These are phyloP conservation scores for Torrubiella hemipterigena DNA, from an alignment of 2,329 filamentous ascomycete genomes.

Conservation along the genomic window DNA sequence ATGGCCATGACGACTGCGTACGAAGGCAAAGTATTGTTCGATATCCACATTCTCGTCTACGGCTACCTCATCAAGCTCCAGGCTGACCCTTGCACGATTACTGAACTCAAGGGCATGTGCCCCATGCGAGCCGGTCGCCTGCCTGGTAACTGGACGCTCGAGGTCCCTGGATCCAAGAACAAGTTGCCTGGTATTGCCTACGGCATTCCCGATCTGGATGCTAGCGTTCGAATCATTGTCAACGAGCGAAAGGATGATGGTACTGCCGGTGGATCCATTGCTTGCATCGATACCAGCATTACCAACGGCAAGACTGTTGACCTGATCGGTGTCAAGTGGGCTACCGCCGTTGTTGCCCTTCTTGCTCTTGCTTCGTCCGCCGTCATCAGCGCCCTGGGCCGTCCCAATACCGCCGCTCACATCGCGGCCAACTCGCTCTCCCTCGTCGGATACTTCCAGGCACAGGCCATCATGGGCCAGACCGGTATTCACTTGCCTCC, in stretches of 20 bases:
- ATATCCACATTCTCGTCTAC: constrained; percentile 63
- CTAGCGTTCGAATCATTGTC: constrained; percentile 70
- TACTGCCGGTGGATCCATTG: too few species aligned
- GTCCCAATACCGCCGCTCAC: constrained; percentile 89
- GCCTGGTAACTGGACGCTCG: constrained; percentile 58
- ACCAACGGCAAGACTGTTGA: constrained; percentile 92
- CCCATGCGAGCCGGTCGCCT: constrained; percentile 83
- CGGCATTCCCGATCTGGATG: constrained; percentile 82
- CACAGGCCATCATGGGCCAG: constrained; percentile 83
- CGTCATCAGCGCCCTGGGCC: constrained; percentile 78
- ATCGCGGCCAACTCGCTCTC: constrained; percentile 88
- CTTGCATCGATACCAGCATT: constrained; percentile 77
- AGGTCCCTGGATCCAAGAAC: constrained; percentile 42
- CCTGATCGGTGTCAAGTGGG: constrained; percentile 79
- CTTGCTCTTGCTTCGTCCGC: constrained; percentile 75
- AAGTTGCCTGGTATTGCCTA: constrained; percentile 77
- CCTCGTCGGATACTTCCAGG: constrained; percentile 91
- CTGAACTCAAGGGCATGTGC: constrained; percentile 63
- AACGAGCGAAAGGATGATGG: constrained; percentile 53
- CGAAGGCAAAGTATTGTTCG: constrained; percentile 62
- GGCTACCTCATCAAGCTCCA: constrained; percentile 56
- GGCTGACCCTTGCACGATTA: constrained; percentile 59
- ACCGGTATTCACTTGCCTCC: constrained; percentile 72
- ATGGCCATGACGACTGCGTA: constrained; percentile 68
- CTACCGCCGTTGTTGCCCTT: constrained; percentile 76